Evolutionary conservation across 176 grass and related monocot species (phyloP), one percentile per base, ranked within the genome.

Genomic region (Bolboschoenus planiculmis): DNA sequence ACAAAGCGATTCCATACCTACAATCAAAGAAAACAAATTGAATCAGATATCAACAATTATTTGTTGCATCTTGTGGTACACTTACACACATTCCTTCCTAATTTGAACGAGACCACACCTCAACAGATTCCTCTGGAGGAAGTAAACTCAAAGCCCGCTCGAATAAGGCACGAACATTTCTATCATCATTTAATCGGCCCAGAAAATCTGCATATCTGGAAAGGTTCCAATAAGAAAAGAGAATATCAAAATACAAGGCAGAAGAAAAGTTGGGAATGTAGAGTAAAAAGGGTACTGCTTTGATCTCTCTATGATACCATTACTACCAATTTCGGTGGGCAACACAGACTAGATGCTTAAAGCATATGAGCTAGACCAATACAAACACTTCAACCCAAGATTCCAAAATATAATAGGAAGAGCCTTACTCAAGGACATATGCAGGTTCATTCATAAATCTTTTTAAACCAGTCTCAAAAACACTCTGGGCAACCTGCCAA

Each of bases 391-490:
- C 13, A 77, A 77, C 13, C 46, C 26, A 77, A 77, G 71, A 67
- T 58, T 23, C 55, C 14, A 67, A 44, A 75, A 33, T 9, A 33
- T 27, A 67, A 7, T 57, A 66, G 73, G 65, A 70, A 18, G 85
- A 79, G 59, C 90, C 91, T 90, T 88, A 98, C 92, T 98, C 92
- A 53, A 95, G 92, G 48, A 98, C 89, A 30, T 95, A 95, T 85
- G 88, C 89, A 57, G 95, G 92, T 31, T 98, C 92, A 77, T 95
- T 87, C 87, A 95, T 95, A 87, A 98, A 98, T 88, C 63, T 84
- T 88, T 94, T 98, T 81, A 98, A 71, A 81, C 95, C 95, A 89
- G 87, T 92, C 87, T 98, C 95, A 90, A 95, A 98, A 86, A 98
- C 89, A 91, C 57, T 98, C 83, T 98, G 95, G 26, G 95, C 95